Evolutionary conservation across 2,329 filamentous ascomycete genomes (phyloP), one percentile per base, ranked within the genome.

Genomic region (Pseudocercospora vitis): DNA sequence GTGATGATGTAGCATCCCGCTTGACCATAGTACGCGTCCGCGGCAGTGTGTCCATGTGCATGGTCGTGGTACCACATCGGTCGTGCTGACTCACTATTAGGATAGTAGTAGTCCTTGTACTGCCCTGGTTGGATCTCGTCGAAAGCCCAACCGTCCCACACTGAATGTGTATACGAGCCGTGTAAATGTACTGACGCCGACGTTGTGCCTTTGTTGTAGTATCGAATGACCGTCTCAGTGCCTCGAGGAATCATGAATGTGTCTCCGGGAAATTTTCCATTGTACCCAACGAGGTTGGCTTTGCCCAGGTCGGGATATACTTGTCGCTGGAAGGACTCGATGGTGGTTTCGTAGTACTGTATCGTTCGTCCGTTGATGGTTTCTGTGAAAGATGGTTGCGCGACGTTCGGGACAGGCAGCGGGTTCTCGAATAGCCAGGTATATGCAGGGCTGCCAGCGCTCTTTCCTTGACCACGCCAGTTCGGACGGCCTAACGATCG

Each of bases 81-180:
- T 31, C 81, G 74, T 1, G 74, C 78, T 32, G 71, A 73, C 62
- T 83, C 76, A 11, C 65, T 69, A 63, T 84, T 84, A 7, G 81
- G 81, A 59, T 82, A 85, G 65, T 83, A 84, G 65, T 84, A 83
- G 56, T 84, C 82, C 65, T 84, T 83, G 68, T 77, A 82, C 60
- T 83, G 69, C 0, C 79, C 78, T 0, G 76, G 74, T 0, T 67
- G 44, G 1, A 78, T 77, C n/a, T 73, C 69, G 56, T 83, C 81
- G 40, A 75, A 74, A 1, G 80, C 80, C 78, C 79, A 82, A 0
- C 79, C 79, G 58, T 55, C 52, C 29, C 70, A 74, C 4, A 55
- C 63, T 12, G 66, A 54, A 44, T 68, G 66, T 6, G 61, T 76
- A 32, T 73, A 79, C 9, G 78, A 80, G 0, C 81, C 80, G 59